phyloP scores from a whole-genome alignment of 2,329 filamentous ascomycete genomes.

The Fusarium sp. region DNA sequence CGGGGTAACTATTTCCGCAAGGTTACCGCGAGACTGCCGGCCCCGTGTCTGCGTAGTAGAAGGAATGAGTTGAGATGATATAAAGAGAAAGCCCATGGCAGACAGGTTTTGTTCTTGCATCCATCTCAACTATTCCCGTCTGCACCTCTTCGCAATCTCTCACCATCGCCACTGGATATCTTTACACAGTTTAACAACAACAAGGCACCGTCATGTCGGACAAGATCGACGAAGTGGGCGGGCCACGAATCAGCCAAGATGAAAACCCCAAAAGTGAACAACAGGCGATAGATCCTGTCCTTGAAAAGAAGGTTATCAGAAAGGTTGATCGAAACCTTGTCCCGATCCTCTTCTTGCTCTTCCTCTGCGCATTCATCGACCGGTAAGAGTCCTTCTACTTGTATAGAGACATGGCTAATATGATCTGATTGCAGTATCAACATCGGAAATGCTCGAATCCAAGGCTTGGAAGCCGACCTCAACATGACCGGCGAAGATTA shows the following conservation, averaged over 20 bases:
- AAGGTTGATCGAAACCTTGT: background rate
- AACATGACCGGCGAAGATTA: slow-evolving; percentile 17
- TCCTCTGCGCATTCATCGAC: background rate
- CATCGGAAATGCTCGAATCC: slow-evolving; percentile 22
- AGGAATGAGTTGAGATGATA: background rate
- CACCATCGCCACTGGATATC: no score
- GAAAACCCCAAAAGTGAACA: background rate
- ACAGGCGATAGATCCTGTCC: background rate
- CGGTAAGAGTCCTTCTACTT: background rate
- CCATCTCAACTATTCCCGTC: background rate
- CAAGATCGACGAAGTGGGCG: background rate
- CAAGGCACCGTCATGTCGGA: background rate
- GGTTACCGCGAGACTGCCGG: no score
- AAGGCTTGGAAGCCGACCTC: slow-evolving; percentile 15
- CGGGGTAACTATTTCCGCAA: no score
- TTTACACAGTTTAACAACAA: no score
- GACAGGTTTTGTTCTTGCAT: background rate
- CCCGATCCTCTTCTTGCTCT: background rate
- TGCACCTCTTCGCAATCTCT: no score
- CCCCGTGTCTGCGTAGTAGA: background rate
- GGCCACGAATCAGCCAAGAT: background rate
- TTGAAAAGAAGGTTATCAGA: background rate
- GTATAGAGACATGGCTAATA: background rate
- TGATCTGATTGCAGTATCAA: slow-evolving; percentile 8
- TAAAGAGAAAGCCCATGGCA: background rate